Evolutionary conservation across 257 asterid species (phyloP), one percentile per base, ranked within the genome.

Genomic region (Solanum bukasovii): DNA sequence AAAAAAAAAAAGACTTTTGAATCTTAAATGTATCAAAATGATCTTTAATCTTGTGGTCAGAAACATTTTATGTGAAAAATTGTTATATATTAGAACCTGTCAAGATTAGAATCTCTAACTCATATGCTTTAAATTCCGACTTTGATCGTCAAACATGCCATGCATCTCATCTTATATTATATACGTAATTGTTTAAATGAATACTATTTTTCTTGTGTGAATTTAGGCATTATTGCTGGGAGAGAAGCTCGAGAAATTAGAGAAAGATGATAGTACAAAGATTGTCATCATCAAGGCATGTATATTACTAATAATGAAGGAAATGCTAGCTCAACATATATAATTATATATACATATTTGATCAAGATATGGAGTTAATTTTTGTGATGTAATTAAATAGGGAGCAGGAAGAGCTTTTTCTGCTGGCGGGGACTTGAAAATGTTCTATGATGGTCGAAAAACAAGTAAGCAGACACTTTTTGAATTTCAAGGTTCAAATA

Each of bases 391-490:
- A 37, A 52, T 6, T 52, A 52, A 21, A 46, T 86, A 96, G 98
- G 98, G 98, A 88, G 90, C 98, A 31, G 99, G 98, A 46, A 95
- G 98, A 61, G 98, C 98, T 86, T 96, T 93, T 90, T 96, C 98
- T 27, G 98, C 98, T 56, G 98, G 99, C 21, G 52, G 99, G 84
- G 99, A 96, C 90, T 90, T 96, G 67, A 96, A 93, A 89, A 93
- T 93, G 96, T 95, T 96, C 85, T 95, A 94, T 75, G 93, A 94
- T 56, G 99, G 96, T 89, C 94, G 98, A 92, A 89, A 63, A 65
- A 86, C 94, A 35, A 93, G 99, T 72, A 72, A 72, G 9, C 11
- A 52, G 23, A 16, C 23, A 3, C n/a, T 52, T 52, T 52, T 52
- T 6, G 10, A 52, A 52, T 52, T 52, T 52, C 1, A 2, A 52